These are phyloP conservation scores for Neurospora sublineolata DNA, from an alignment of 495 filamentous ascomycete genomes.

Conservation along the genomic window DNA sequence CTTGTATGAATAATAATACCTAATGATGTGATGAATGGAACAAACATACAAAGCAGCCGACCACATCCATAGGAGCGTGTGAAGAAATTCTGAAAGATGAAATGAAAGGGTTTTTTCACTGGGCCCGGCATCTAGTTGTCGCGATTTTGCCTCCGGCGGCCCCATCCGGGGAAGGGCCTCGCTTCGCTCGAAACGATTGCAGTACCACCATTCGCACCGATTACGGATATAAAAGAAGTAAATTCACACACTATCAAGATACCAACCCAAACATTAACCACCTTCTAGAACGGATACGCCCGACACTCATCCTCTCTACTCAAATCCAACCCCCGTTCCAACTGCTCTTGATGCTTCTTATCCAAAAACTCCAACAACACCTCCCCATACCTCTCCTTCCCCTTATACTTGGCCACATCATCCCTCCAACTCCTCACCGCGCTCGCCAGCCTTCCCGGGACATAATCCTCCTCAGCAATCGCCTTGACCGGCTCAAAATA, in stretches of 20 bases:
- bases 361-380: slow-evolving; percentile 79
- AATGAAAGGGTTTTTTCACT: no score
- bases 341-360: slow-evolving; percentile 64
- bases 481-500: slow-evolving; percentile 64
- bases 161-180: no score
- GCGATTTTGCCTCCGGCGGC: no score
- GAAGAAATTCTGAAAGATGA: no score
- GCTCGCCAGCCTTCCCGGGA: slow-evolving; percentile 60
- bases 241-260: background rate
- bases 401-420: slow-evolving; percentile 76
- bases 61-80: background rate
- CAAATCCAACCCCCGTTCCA: slow-evolving; percentile 50
- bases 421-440: slow-evolving; percentile 77
- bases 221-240: background rate
- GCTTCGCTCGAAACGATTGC: background rate
- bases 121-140: no score
- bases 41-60: background rate
- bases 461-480: slow-evolving; percentile 55
- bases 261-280: background rate
- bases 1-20: background rate
- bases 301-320: slow-evolving; percentile 50
- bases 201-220: background rate
- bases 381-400: slow-evolving; percentile 65
- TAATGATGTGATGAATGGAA: background rate
- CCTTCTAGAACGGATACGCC: slow-evolving; percentile 12